Evolutionary conservation across 164 flowering plant genomes (phyloP), one percentile per base, ranked within the genome.

Genomic region (Tetracentron sinense): DNA sequence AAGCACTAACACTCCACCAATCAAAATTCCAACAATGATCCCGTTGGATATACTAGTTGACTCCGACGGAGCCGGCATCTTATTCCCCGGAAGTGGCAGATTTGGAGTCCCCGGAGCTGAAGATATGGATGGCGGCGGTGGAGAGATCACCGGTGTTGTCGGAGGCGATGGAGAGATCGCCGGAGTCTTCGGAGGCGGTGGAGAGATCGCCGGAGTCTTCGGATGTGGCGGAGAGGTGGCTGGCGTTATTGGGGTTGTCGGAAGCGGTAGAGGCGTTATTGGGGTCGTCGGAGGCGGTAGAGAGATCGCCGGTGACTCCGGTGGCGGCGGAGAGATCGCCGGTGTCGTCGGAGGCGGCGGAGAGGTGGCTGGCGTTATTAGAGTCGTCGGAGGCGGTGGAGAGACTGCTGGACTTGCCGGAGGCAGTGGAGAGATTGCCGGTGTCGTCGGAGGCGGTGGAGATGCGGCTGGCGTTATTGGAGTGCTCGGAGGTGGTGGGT

Each of bases 1-100:
- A 23, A 86, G 63, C 12, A 82, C 38, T 28, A 58, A 66, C 31
- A 79, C 81, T 1, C 84, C 96, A 0, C 20, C 17, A 63, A 55
- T 7, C 57, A 23, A 0, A 54, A 52, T 0, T 42, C 42, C 19
- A 56, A 42, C 11, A 21, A 21, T 0, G 58, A 29, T 50, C 46
- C 22, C 62, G 3, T 68, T 4, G 0, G 67, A 23, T n/a, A n/a
- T n/a, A n/a, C n/a, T n/a, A 44, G 63, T 6, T 4, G 61, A 4
- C 10, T 26, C 1, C 17, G 59, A 19, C 3, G 71, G 7, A 25
- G 83, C 20, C 7, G 78, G 33, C 12, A 69, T 16, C 1, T 76
- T 7, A 20, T 76, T 68, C 7, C 82, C 28, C 6, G 71, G n/a
- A 76, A 55, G 5, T 20, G 64, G 29, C 5, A 55, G 64, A 12